Evolutionary conservation across 2,329 filamentous ascomycete genomes (phyloP), one percentile per base, ranked within the genome.

Genomic region (Hortaea werneckii): DNA sequence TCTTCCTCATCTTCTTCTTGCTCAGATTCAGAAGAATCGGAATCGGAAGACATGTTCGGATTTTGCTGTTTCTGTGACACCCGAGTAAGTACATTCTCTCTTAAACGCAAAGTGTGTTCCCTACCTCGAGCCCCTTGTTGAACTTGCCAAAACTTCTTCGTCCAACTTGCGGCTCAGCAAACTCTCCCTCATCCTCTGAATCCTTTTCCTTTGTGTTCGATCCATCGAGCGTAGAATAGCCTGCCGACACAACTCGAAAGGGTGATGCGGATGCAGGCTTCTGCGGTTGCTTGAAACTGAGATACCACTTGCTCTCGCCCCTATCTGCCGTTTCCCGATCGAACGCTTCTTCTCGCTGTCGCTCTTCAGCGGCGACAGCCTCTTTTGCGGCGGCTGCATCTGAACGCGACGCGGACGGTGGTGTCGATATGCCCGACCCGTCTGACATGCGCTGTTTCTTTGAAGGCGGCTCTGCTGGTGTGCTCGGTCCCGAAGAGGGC

Each of bases 251-350:
- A 32, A 89, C 73, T 26, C 59, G 59, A 53, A 71, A 72, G 44
- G 78, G 58, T 10, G 63, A 61, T 42, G 63, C 58, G 30, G 56
- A 68, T 2, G 44, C 43, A 4, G 47, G 37, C 9, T 46, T 67
- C 58, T 47, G 69, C 63, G 54, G 57, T 44, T 73, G 65, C 41
- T 70, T 68, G 43, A 78, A 73, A 50, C 79, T 80, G 45, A 89
- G 67, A 12, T 85, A 82, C 85, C 85, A 90, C 61, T 82, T 80
- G 12, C 82, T 83, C 62, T 89, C 85, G 43, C 81, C 79, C 38
- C 77, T 67, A 51, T 78, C 74, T 12, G 76, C 73, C 6, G 79
- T 78, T 50, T 80, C 78, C 55, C 75, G 76, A 49, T 81, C 77
- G 9, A 86, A 48, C 10, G 65, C 67, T 43, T 66, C 62, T 58